Percentiles rank a stretch among this genome's conserved stretches.
Conservation (phyloP, 2,329 filamentous ascomycete species). For the Madurella mycetomatis region DNA sequence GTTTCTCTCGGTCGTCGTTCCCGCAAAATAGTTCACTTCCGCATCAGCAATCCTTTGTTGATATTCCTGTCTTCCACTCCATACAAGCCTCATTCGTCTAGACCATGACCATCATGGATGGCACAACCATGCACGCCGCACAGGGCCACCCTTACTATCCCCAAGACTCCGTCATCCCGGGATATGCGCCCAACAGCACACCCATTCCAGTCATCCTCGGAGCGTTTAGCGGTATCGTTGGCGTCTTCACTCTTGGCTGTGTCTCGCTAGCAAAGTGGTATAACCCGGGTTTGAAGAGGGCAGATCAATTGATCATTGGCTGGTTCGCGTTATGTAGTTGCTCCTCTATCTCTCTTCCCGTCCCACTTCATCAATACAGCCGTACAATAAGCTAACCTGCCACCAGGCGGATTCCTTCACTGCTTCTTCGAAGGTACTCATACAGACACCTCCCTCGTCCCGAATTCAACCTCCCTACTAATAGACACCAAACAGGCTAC, state of each 20-base stretch:
- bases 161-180: conserved; percentile 37
- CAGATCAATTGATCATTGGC: conserved; percentile 41
- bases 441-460: not conserved
- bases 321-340: conserved; percentile 55
- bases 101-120: not conserved
- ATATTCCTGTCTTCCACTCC: too few relatives aligned
- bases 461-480: not conserved
- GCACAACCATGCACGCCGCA: not conserved
- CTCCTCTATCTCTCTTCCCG: not conserved
- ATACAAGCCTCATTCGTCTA: not conserved
- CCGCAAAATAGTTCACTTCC: too few relatives aligned
- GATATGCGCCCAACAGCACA: conserved; percentile 43
- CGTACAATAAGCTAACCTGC: not conserved
- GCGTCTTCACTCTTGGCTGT: conserved; percentile 33
- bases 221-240: conserved; percentile 36
- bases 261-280: conserved; percentile 29
- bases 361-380: not conserved
- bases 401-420: conserved; percentile 63
- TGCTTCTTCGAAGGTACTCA: conserved; percentile 70
- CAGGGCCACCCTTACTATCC: conserved; percentile 49
- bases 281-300: conserved; percentile 32
- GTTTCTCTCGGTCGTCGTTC: too few relatives aligned
- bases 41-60: too few relatives aligned
- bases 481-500: conserved; percentile 50
- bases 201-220: conserved; percentile 37